Evolutionary conservation across 805 yeast species (phyloP).

Genomic region (Myxozyma lipomycoides): DNA sequence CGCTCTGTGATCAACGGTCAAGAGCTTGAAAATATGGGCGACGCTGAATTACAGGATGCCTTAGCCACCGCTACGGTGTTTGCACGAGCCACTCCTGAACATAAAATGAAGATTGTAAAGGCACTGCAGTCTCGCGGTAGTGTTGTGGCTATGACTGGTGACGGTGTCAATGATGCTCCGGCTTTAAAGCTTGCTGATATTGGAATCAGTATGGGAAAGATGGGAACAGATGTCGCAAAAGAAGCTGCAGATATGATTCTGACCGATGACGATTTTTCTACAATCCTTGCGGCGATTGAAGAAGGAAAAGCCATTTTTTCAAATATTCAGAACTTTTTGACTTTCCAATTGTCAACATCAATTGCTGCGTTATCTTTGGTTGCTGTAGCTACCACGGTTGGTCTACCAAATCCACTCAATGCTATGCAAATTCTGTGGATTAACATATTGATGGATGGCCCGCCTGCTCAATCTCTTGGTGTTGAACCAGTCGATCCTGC

Average conservation of each 20-base stretch:
- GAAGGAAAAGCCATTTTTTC: constrained; percentile 97
- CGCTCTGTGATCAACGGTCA: constrained; percentile 81
- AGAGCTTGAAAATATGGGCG: constrained; percentile 67
- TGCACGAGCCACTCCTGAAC: constrained; percentile 95
- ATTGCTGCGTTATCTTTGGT: constrained; percentile 61
- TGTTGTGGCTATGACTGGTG: constrained; percentile 99
- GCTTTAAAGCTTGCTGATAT: constrained; percentile 93
- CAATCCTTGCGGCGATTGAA: constrained; percentile 87
- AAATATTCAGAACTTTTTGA: constrained; percentile 87
- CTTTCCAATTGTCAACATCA: constrained; percentile 88
- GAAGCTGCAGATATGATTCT: constrained; percentile 98
- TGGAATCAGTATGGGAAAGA: constrained; percentile 80
- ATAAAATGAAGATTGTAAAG: constrained; percentile 81
- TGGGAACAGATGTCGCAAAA: constrained; percentile 97
- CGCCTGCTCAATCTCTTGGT: constrained; percentile 82
- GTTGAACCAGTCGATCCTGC: constrained; percentile 63
- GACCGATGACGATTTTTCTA: constrained; percentile 94
- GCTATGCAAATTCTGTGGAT: constrained; percentile 81
- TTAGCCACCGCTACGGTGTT: constrained; percentile 80
- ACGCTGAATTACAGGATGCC: constrained; percentile 67
- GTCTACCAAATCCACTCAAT: constrained; percentile 57
- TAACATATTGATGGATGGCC: constrained; percentile 70
- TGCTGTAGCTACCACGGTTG: constrained; percentile 21
- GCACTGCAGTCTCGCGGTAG: constrained; percentile 94
- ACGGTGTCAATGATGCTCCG: constrained; percentile 98